These are phyloP conservation scores for Sarcocystis neurona DNA, from an alignment of 169 alveolate genomes.

Conservation along the genomic window DNA sequence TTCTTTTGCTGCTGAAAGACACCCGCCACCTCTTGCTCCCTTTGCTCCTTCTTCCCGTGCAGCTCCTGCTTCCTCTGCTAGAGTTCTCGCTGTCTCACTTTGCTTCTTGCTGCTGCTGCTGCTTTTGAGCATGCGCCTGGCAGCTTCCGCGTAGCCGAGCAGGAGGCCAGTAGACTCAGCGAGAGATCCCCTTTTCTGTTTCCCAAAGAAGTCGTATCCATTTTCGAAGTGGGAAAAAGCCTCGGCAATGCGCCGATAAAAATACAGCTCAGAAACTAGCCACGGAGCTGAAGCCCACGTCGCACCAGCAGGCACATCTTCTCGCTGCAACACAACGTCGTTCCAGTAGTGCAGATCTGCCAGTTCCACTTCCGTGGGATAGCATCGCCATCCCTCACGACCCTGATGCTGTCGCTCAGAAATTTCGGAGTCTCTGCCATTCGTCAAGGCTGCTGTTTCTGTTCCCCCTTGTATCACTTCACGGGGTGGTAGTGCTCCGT, in stretches of 20 bases:
- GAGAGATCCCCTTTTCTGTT: not conserved
- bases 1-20: no score
- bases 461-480: no score
- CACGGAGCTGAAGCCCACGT: slow-evolving; percentile 35
- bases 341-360: slow-evolving; percentile 2
- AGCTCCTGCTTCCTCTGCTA: not conserved
- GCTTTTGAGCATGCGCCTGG: slow-evolving; percentile 1
- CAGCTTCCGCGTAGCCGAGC: not conserved
- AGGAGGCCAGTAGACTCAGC: not conserved
- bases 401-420: not conserved
- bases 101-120: no score
- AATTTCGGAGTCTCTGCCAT: no score
- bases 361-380: not conserved
- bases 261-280: slow-evolving; percentile 24
- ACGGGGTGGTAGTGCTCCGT: no score
- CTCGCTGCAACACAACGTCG: not conserved
- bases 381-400: not conserved
- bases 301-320: not conserved
- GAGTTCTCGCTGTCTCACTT: no score
- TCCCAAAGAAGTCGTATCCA: not conserved
- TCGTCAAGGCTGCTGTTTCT: no score
- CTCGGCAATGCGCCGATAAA: slow-evolving; percentile 7
- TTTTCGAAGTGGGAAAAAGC: slow-evolving; percentile 6
- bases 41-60: not conserved
- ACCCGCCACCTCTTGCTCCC: not conserved